These are phyloP conservation scores for Gentiana dahurica DNA, from an alignment of 257 asterid genomes.

Conservation along the genomic window DNA sequence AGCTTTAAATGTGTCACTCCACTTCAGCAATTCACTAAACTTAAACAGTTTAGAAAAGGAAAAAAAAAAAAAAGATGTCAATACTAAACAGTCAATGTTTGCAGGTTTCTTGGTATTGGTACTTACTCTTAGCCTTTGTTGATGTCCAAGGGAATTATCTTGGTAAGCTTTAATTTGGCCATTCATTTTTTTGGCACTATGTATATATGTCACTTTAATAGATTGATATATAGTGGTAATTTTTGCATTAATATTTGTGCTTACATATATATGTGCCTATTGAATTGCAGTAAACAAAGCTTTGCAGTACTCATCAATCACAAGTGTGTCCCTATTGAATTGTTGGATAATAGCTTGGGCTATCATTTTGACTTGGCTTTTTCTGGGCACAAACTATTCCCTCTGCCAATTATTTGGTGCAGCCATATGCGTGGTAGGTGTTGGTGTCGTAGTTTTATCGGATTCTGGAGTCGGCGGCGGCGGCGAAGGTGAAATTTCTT, in stretches of 20 bases:
- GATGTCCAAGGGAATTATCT: constrained; percentile 73
- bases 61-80: background rate
- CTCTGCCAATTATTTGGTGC: constrained; percentile 54
- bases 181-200: too few species aligned
- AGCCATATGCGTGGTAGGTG: constrained; percentile 49
- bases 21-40: too few species aligned
- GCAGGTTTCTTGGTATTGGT: constrained; percentile 84
- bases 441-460: constrained; percentile 50
- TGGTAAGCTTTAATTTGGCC: constrained; percentile 21
- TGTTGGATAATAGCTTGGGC: constrained; percentile 73
- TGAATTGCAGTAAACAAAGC: constrained; percentile 62
- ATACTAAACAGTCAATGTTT: background rate
- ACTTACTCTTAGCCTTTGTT: constrained; percentile 41
- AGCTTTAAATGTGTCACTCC: too few species aligned
- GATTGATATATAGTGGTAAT: too few species aligned
- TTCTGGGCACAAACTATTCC: constrained; percentile 52
- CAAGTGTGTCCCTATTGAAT: constrained; percentile 67
- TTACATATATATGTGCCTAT: too few species aligned
- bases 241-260: too few species aligned
- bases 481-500: constrained; percentile 30
- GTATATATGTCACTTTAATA: too few species aligned
- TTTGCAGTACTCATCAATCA: constrained; percentile 62
- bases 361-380: constrained; percentile 50
- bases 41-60: too few species aligned
- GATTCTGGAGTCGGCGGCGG: constrained; percentile 44